Percentiles rank a stretch among this genome's conserved stretches.
These are phyloP conservation scores for Coemansia umbellata DNA, from an alignment of 192 early-diverging fungal species.

Conservation along the genomic window DNA sequence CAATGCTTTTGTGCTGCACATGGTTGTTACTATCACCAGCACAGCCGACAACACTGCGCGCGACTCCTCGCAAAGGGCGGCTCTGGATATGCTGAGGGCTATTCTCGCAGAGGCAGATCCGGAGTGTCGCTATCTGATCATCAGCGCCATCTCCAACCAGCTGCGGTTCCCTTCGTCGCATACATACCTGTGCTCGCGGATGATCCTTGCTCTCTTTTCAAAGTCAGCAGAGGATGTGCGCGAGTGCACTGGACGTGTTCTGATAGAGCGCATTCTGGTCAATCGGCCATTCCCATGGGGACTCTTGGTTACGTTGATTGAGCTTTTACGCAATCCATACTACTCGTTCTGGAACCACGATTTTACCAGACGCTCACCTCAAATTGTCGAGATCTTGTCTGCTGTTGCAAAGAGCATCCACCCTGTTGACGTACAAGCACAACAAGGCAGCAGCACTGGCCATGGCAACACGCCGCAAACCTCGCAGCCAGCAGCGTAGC, in stretches of 20 bases:
- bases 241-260: conserved; percentile 92
- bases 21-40: conserved; percentile 74
- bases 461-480: conserved; percentile 12
- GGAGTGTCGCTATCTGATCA: conserved; percentile 77
- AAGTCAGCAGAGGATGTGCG: conserved; percentile 70
- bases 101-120: conserved; percentile 62
- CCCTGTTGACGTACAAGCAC: conserved; percentile 13
- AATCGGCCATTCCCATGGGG: conserved; percentile 98
- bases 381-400: conserved; percentile 50
- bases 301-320: conserved; percentile 94
- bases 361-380: conserved; percentile 47
- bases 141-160: conserved; percentile 93
- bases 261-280: conserved; percentile 92
- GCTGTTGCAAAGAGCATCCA: conserved; percentile 53
- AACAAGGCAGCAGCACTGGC: not conserved
- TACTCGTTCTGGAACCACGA: conserved; percentile 75
- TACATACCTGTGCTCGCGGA: conserved; percentile 90
- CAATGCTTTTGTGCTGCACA: conserved; percentile 85
- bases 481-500: conserved; percentile 12
- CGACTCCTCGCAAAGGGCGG: conserved; percentile 50
- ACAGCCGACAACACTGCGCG: conserved; percentile 27
- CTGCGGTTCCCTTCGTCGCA: conserved; percentile 96
- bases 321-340: conserved; percentile 88
- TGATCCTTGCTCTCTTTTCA: conserved; percentile 80
- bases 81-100: conserved; percentile 81